Evolutionary conservation across 1,284 basidiomycete genomes (phyloP), one percentile per base, ranked within the genome.

Genomic region (Cronartium quercuum): DNA sequence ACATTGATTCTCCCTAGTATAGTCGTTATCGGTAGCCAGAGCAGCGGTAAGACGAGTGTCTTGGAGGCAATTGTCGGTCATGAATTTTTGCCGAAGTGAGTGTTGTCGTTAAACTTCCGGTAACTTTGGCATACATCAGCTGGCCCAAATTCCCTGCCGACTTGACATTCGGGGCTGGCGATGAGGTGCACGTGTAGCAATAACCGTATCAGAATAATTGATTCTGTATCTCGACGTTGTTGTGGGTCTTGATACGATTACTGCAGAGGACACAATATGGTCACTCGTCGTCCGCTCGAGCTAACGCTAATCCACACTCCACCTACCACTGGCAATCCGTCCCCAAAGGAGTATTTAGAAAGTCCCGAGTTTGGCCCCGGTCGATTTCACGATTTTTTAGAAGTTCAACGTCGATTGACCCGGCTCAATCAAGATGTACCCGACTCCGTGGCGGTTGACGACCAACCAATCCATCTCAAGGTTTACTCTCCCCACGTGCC

Each of bases 1-100:
- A 87, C 90, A 18, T 86, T 99, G 79, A 95, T 94, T 78, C 84
- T 99, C 13, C 95, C 95, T 0, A 94, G 92, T 77, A 98, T 99
- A 76, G 95, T 98, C 44, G 96, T 98, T 66, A 92, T 99, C 77
- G 95, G 95, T 13, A 95, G 92, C 80, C 95, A 99, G 84, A 96
- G 93, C 82, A 94, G 92, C 3, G 95, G 95, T 4, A 99, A 99
- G 85, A 95, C 92, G 79, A 94, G 91, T 35, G 96, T 99, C 0
- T 84, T 99, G 69, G 95, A 99, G 82, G 91, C 96, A 1, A 92
- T 99, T 78, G 96, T 99, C 29, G 96, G 95, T 0, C 93, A 97
- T 78, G 94, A 98, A 82, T 98, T 99, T 82, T 84, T 99, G 55
- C 96, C 95, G 47, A 98, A 98, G 93, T 95, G 78, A n/a, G 78